Evolutionary conservation across 345 rosid genomes (phyloP).

Genomic region (Hibiscus syriacus): DNA sequence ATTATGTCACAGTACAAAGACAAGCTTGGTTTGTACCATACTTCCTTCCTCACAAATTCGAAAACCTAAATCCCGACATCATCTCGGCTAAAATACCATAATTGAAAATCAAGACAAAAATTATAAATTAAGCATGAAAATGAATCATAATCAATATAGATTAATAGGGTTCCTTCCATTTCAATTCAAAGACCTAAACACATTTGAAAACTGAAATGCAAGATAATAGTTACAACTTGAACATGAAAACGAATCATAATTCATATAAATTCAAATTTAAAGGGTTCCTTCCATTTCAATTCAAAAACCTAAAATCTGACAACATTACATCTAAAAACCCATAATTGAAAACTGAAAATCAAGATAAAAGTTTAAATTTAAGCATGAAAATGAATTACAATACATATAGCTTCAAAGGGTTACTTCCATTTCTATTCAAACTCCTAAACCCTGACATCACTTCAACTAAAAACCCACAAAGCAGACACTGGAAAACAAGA

Average conservation of each 20-base stretch:
- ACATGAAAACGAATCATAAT: neutral
- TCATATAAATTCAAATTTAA: no score
- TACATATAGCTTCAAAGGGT: neutral
- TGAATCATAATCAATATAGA: neutral
- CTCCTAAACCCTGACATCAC: conserved; percentile 29
- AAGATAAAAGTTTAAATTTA: neutral
- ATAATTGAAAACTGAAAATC: conserved; percentile 2
- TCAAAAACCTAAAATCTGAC: conserved; percentile 40
- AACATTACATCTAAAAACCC: conserved; percentile 15
- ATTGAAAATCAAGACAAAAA: conserved; percentile 1
- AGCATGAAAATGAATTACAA: neutral
- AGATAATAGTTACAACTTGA: neutral
- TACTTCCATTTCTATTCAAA: conserved; percentile 41
- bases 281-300: conserved; percentile 31
- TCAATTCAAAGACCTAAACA: conserved; percentile 40
- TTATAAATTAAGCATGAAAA: neutral
- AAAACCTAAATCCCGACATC: conserved; percentile 40
- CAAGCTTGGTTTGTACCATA: conserved; percentile 44
- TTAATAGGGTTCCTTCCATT: conserved; percentile 26
- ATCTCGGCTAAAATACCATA: conserved; percentile 19
- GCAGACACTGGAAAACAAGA: conserved; percentile 1
- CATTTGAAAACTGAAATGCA: neutral
- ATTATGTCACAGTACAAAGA: conserved; percentile 34
- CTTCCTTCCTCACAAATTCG: conserved; percentile 36
- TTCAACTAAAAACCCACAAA: conserved; percentile 17